Percentiles rank a stretch among this genome's conserved stretches.
Evolutionary conservation across 768 basidiomycete genomes (phyloP).

Genomic region (Suillus spraguei): DNA sequence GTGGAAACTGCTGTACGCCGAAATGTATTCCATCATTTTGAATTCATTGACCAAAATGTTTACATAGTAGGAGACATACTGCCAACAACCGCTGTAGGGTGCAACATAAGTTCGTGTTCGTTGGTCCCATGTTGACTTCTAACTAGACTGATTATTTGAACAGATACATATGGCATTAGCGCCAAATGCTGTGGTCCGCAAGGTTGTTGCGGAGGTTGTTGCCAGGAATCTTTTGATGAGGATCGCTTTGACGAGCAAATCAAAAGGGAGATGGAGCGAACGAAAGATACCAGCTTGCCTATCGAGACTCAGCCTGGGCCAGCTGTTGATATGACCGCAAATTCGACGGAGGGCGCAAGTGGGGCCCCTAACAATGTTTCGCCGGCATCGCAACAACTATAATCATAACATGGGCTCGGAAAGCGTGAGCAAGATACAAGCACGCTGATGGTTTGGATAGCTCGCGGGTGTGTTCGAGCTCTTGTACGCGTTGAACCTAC

Average conservation of each 20-base stretch:
- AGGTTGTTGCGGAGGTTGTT: constrained; percentile 33
- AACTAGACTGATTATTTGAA: not conserved
- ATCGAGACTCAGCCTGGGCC: constrained; percentile 25
- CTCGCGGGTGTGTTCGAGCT: not conserved
- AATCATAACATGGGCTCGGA: not conserved
- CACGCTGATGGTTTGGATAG: not conserved
- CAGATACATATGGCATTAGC: constrained; percentile 27
- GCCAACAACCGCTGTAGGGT: constrained; percentile 21
- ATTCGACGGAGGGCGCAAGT: not conserved
- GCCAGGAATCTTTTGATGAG: constrained; percentile 28
- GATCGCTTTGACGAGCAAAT: constrained; percentile 34
- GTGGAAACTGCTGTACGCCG: constrained; percentile 28
- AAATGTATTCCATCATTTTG: not conserved
- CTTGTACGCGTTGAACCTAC: not conserved
- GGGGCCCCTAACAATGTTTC: not conserved
- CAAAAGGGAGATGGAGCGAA: constrained; percentile 26
- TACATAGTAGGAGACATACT: constrained; percentile 24
- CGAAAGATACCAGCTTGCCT: constrained; percentile 15
- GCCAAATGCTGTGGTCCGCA: constrained; percentile 26
- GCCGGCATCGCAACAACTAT: not conserved
- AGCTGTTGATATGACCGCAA: constrained; percentile 3
- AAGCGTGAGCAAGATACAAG: not conserved
- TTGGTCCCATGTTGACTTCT: not conserved
- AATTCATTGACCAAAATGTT: not conserved
- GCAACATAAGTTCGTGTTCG: constrained; percentile 25